Evolutionary conservation across 345 rosid species (phyloP), one percentile per base, ranked within the genome.

Genomic region (Sisymbrium irio): DNA sequence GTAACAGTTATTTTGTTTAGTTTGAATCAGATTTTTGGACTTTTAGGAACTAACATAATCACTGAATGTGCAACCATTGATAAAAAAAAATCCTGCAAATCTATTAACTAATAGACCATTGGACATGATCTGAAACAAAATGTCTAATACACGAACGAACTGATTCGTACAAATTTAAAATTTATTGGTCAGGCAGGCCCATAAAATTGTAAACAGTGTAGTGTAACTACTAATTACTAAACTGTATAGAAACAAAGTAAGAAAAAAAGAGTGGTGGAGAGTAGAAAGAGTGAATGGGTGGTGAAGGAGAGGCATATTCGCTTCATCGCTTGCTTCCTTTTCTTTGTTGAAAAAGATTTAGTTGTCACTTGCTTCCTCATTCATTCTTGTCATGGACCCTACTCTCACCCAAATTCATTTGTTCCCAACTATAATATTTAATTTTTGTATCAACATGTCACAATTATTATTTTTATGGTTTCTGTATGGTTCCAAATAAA

Each of bases 401-500:
- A 71, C 30, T 10, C 30, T 72, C 69, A 53, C 35, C 68, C 62
- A 42, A 53, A 19, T 64, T 54, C 49, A 55, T 42, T 73, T 73
- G 47, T 73, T 67, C 45, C 73, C 78, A 74, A 47, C 67, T 66
- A 65, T 58, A 67, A 9, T 75, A 47, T 75, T 74, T 25, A 56
- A 74, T 45, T 41, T 6, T 19, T 39, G 9, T 13, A 51, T 33
- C 58, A 65, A 55, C 50, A 53, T 66, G 36, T 66, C 51, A 57
- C 32, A 64, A 36, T 65, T 73, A 53, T 33, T 73, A 28, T 35
- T 22, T 55, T 10, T 35, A n/a, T 20, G 2, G 13, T 33, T 19
- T 44, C 63, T 30, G 62, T 18, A 28, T 53, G 39, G 36, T 28
- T 73, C 35, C 33, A 39, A 30, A 9, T 28, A 18, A 28, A 35